phyloP scores from a whole-genome alignment of 345 rosid genomes.

The Bruguiera sexangula region DNA sequence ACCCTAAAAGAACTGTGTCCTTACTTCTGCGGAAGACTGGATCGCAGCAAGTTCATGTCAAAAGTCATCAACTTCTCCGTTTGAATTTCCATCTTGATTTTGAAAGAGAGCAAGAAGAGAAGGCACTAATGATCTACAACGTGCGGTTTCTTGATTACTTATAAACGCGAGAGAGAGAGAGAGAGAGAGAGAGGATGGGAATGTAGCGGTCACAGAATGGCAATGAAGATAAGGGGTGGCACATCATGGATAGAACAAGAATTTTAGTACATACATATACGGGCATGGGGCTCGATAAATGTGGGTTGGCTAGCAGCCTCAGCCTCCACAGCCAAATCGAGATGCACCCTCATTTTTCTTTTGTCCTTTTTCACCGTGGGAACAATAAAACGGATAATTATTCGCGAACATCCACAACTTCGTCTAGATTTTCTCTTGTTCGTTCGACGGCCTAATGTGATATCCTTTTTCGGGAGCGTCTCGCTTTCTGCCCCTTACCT shows the following conservation, averaged over 20 bases:
- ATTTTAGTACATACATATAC: neutral
- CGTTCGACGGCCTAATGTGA: slow-evolving; percentile 4
- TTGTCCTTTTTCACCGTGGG: neutral
- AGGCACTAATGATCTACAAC: neutral
- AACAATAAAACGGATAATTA: too few species aligned
- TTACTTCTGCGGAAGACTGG: slow-evolving; percentile 63
- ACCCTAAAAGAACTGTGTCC: neutral
- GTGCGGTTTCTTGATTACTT: neutral
- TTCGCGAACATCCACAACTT: slow-evolving; percentile 16
- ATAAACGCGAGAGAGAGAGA: neutral
- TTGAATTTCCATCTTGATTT: slow-evolving; percentile 40
- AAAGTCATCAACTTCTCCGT: slow-evolving; percentile 27
- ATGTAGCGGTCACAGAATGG: neutral
- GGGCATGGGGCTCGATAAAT: neutral
- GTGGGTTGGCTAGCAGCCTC: slow-evolving; percentile 1
- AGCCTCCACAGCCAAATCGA: neutral
- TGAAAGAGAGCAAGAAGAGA: neutral
- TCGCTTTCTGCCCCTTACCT: neutral
- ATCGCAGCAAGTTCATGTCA: slow-evolving; percentile 52
- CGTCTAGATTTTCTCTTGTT: slow-evolving; percentile 27
- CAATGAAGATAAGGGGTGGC: neutral
- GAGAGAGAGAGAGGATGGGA: neutral
- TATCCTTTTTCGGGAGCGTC: neutral
- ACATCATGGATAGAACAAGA: slow-evolving; percentile 1
- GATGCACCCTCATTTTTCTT: neutral